These are phyloP conservation scores for Teratosphaeria zuluensis DNA, from an alignment of 2,329 filamentous ascomycete genomes.

Conservation along the genomic window DNA sequence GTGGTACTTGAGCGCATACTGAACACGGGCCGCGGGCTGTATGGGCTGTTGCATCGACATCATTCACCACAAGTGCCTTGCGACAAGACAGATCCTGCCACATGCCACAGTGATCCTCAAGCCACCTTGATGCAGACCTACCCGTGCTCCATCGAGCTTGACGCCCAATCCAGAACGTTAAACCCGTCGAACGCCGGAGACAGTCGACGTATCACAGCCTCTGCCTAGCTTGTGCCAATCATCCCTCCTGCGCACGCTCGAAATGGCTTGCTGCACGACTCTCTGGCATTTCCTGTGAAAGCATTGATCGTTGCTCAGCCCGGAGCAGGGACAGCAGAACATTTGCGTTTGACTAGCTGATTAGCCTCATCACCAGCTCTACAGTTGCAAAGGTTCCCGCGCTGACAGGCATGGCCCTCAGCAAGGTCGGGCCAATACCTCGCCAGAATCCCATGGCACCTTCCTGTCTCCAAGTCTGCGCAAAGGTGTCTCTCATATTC, in stretches of 20 bases:
- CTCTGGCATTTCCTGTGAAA: background rate
- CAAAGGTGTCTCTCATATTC: conserved; percentile 83
- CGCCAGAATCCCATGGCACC: conserved; percentile 86
- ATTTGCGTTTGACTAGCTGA: conserved; percentile 21
- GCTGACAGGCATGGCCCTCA: conserved; percentile 94
- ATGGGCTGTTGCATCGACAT: background rate
- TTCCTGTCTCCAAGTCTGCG: conserved; percentile 67
- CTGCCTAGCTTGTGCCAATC: too few species aligned
- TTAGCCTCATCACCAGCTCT: conserved; percentile 30
- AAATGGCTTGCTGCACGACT: background rate
- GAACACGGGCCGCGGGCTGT: background rate
- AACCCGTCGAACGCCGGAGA: too few species aligned
- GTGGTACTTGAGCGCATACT: background rate
- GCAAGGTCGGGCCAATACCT: conserved; percentile 77
- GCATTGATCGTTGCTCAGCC: background rate
- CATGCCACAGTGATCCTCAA: too few species aligned
- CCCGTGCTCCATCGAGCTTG: too few species aligned
- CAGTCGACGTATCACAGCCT: too few species aligned
- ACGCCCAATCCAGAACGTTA: too few species aligned
- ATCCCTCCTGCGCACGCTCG: background rate
- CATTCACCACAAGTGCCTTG: too few species aligned
- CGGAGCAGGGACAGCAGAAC: background rate
- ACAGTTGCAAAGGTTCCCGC: conserved; percentile 89
- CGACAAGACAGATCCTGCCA: too few species aligned
- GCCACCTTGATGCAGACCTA: too few species aligned